Evolutionary conservation across 768 basidiomycete species (phyloP).

Genomic region (Rhizopogon roseolus): DNA sequence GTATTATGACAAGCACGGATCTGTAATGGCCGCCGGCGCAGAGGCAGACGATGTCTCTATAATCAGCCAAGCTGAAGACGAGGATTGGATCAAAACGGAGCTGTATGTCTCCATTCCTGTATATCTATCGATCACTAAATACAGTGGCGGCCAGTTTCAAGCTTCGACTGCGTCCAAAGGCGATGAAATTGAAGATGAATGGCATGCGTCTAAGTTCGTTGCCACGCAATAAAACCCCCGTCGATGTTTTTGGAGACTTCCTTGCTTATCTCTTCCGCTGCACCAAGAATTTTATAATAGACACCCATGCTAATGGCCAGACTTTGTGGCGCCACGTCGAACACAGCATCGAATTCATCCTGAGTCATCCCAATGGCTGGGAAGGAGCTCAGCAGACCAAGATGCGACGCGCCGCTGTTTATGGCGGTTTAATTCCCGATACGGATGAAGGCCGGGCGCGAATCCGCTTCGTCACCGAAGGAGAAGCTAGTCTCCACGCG

Average conservation of each 20-base stretch:
- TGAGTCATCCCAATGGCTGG: conserved; percentile 83
- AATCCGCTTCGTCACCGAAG: conserved; percentile 79
- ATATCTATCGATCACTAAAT: neutral
- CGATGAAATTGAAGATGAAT: conserved; percentile 81
- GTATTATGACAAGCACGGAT: conserved; percentile 65
- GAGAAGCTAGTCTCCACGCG: conserved; percentile 79
- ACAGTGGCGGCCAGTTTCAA: conserved; percentile 52
- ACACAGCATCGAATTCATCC: conserved; percentile 63
- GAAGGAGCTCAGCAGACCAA: conserved; percentile 71
- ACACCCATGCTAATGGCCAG: conserved; percentile 77
- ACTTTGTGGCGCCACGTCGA: conserved; percentile 70
- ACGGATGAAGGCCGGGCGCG: conserved; percentile 67
- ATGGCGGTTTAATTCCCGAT: conserved; percentile 70
- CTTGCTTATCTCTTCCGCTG: conserved; percentile 70
- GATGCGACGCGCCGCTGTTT: conserved; percentile 70
- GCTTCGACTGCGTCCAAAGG: conserved; percentile 68
- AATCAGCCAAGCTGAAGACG: conserved; percentile 66
- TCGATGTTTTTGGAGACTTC: conserved; percentile 79
- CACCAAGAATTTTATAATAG: conserved; percentile 69
- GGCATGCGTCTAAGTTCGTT: conserved; percentile 72
- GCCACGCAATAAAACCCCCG: conserved; percentile 60
- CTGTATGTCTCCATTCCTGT: conserved; percentile 44
- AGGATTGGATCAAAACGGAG: conserved; percentile 71
- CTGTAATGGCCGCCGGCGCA: conserved; percentile 69
- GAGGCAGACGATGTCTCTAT: conserved; percentile 64